Percentiles rank a stretch among this genome's conserved stretches.
Evolutionary conservation across 345 rosid species (phyloP).

Genomic region (Linum lewisii): DNA sequence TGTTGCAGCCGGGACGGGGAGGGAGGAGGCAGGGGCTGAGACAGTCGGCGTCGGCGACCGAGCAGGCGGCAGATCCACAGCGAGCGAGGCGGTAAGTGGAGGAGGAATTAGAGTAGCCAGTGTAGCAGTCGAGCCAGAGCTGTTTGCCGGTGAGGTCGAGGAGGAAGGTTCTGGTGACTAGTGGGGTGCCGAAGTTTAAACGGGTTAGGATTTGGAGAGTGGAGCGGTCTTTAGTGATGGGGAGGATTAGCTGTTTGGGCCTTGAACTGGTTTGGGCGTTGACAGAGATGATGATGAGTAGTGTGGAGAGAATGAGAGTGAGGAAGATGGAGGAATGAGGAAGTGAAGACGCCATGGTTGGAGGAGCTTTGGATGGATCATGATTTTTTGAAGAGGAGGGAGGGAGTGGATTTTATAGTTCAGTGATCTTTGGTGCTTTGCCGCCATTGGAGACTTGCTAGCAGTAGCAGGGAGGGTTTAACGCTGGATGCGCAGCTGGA

Average conservation of each 20-base stretch:
- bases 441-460: too few species aligned
- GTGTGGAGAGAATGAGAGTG: neutral
- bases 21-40: neutral
- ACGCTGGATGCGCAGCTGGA: too few species aligned
- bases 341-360: neutral
- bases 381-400: too few species aligned
- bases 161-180: neutral
- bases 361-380: too few species aligned
- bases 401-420: too few species aligned
- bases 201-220: conserved; percentile 21
- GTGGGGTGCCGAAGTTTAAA: conserved; percentile 16
- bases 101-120: conserved; percentile 6
- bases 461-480: too few species aligned
- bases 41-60: conserved; percentile 11
- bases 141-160: conserved; percentile 11
- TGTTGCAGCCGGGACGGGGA: conserved; percentile 9
- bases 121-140: conserved; percentile 14
- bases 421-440: too few species aligned
- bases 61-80: conserved; percentile 17
- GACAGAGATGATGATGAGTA: neutral
- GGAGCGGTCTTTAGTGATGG: conserved; percentile 14
- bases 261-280: neutral
- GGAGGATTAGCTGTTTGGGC: neutral
- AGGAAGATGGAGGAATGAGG: neutral
- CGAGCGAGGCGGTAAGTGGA: conserved; percentile 9